Base-by-base conservation (phyloP, 768 basidiomycete genomes). In the Russula earlei region DNA sequence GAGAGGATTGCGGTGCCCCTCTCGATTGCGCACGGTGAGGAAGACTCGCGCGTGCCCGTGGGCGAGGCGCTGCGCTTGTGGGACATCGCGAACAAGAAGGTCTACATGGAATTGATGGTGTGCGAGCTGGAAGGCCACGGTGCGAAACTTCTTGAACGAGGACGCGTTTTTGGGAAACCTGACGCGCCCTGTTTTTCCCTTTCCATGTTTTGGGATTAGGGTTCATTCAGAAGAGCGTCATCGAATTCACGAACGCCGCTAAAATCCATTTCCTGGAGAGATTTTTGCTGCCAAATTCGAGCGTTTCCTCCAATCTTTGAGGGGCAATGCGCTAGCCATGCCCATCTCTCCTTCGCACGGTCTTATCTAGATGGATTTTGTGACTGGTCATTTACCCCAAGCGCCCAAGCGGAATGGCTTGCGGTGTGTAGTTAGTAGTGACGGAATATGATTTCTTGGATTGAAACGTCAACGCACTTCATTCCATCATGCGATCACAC, bases 101-200 rank as follows among this genome's bases (percentile, higher is more conserved):
- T 69, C 40, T 64, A 66, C 36, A 64, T 67, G 5, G 74, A 74
- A 47, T 50, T 75, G 52, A 69, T 72, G 53, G 67, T 72, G 41
- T 73, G 74, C 48, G 73, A 70, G 53, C 67, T 69, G 49, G 74
- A 75, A 53, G 74, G 74, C 17, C 74, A 75, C 46, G 74, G 74
- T 75, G 36, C 50, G 73, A 20, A 15, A 36, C 22, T 5, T 8
- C 19, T 1, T 49, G 6, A 1, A 34, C 9, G 5, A 15, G 14
- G 17, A 12, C 19, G 17, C 4, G 10, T 20, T 19, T 33, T 19
- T 2, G 14, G 47, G 33, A 8, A 37, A 22, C 20, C 33, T 49
- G 47, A 36, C 25, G 43, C 25, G 12, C 24, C 15, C 5, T 15
- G 15, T n/a, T 9, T 38, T 6, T 38, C n/a, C 9, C 17, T 19